Evolutionary conservation across 257 asterid genomes (phyloP), one percentile per base, ranked within the genome.

Genomic region (Lavandula angustifolia): DNA sequence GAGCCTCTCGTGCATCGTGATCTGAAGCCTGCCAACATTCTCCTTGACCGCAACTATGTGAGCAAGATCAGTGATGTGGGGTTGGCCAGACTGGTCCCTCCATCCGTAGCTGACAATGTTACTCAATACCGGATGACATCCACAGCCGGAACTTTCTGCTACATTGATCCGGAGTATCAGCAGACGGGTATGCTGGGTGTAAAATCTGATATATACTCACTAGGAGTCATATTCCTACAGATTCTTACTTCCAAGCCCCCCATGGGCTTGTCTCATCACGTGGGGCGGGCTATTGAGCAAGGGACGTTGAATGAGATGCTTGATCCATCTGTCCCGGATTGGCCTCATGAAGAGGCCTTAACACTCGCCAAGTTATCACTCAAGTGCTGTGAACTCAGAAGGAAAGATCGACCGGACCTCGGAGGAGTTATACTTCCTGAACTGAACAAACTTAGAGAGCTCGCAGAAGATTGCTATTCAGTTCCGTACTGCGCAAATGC

Each of bases 131-230:
- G 88, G 18, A 83, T 91, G 96, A 91, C 98, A 38, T 88, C 96
- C 6, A 81, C 98, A 12, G 98, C 98, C 11, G 98, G 98, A 51
- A 91, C 98, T 0, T 88, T 91, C 77, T 91, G 98, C 80, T 91
- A 91, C 82, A 91, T 91, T 33, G 98, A 91, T 62, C 98, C 98
- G 0, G 98, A 91, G 82, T 91, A 91, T 60, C 98, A 91, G 77
- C 95, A 91, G 62, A 88, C 98, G 4, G 98, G 96, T 5, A 91
- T 91, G 98, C 98, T 91, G 12, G 95, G 98, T 27, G 91, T 88
- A 57, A 91, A 91, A 80, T 91, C 98, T 8, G 98, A 91, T 55
- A 82, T 88, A 9, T 91, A 91, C 66, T 88, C 98, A 7, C 71
- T 91, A 32, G 98, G 98, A 40, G 80, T 91, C 66, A 88, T 91